Conservation (phyloP, 345 rosid species). For the Pseudoturritis turrita region DNA sequence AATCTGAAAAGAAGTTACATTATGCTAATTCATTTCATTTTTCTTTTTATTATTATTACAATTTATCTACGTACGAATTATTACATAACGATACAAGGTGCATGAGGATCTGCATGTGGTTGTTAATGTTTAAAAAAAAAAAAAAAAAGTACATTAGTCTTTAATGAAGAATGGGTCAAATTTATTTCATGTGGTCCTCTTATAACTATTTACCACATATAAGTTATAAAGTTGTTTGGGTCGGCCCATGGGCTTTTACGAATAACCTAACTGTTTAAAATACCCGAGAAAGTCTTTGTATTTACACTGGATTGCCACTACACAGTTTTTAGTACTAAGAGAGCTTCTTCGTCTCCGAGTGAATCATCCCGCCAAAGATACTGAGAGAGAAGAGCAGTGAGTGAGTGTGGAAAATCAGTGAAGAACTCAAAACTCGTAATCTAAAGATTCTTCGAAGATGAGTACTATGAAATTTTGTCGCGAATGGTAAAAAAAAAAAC, state of each 20-base stretch:
- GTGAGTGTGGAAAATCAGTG: background rate
- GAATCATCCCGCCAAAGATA: constrained; percentile 16
- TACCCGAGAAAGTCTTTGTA: background rate
- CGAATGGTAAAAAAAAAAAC: constrained; percentile 48
- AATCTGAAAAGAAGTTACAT: background rate
- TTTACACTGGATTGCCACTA: constrained; percentile 4
- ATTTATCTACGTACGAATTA: background rate
- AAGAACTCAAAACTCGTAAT: background rate
- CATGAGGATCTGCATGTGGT: constrained; percentile 29
- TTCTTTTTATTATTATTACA: background rate
- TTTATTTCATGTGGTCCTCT: constrained; percentile 12
- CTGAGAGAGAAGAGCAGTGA: background rate
- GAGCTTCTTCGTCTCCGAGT: background rate
- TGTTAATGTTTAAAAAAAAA: background rate
- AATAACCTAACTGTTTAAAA: too few relatives aligned
- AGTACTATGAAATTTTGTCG: constrained; percentile 90
- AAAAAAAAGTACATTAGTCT: background rate
- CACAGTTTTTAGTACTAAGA: background rate
- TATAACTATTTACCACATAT: background rate
- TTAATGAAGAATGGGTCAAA: constrained; percentile 32
- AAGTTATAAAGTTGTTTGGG: background rate
- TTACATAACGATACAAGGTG: constrained; percentile 9
- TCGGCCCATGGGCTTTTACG: constrained; percentile 17
- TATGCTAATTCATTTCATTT: background rate
- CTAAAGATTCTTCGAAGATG: constrained; percentile 37